Base-by-base conservation (phyloP, 306 rosid species). In the Malus fusca region DNA sequence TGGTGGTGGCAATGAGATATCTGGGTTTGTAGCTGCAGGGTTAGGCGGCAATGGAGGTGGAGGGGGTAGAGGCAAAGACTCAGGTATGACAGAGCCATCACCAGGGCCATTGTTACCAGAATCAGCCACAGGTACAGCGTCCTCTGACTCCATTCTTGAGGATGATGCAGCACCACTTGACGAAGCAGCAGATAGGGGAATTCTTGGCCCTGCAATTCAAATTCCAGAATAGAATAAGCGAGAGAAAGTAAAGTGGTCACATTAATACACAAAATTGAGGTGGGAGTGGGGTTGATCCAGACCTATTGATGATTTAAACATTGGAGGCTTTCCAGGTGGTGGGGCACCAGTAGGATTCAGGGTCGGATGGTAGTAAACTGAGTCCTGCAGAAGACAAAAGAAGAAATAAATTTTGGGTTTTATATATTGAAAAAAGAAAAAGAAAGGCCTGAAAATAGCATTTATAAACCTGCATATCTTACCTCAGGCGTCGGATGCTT, bases 281-380 rank as follows among this genome's bases (percentile, higher is more conserved):
- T 42, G 14, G 42, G 25, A 31, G 33, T 3, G 37, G 67, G 8
- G n/a, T 0, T 58, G 25, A 19, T 19, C 28, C 87, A 59, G 19
- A 89, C 99, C 99, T 71, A 96, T 87, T 26, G 98, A 88, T 18
- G 99, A 96, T 80, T 90, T 90, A 85, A 84, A 96, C 98, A 96
- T 92, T 48, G 98, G 99, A 70, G 99, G 97, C 85, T 96, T 96
- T 80, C 99, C 99, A 35, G 99, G 99, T 22, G 99, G 99, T 35
- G 99, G 99, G 78, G 99, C 99, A 37, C 99, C 99, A 19, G 98
- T 92, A 69, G 99, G 99, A 76, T 96, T 96, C 80, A 96, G 78
- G 15, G 93, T 88, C 69, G 99, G 97, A 77, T 96, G 98, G 66
- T 85, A 92, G 83, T 92, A 92, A 66, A 92, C 97, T 58, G 97